A percentile compares a stretch with the other conserved stretches of the same genome.
Evolutionary conservation across 1,284 basidiomycete genomes (phyloP).

Genomic region (Pisolithus thermaeus): DNA sequence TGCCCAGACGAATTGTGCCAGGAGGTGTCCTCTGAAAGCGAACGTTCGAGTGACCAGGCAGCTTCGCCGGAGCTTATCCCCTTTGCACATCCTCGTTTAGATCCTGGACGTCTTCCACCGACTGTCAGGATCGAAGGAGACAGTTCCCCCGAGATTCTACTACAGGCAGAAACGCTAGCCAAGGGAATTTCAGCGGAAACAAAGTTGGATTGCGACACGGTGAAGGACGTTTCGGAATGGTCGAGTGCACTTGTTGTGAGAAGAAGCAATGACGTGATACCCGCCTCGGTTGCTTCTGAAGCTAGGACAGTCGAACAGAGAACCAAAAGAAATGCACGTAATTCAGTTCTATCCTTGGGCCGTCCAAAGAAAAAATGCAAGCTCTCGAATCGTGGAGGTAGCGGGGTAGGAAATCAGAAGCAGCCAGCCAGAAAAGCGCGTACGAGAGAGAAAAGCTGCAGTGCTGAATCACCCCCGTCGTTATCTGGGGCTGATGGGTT

Average conservation of each 20-base stretch:
- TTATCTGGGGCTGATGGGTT: background rate
- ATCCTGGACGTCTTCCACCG: no score
- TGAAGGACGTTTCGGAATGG: background rate
- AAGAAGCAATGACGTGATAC: background rate
- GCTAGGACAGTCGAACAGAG: background rate
- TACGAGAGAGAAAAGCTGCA: conserved; percentile 1
- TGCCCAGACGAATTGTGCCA: no score
- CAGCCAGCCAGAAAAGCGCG: background rate
- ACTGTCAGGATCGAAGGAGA: no score
- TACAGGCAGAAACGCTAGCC: background rate
- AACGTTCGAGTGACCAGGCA: no score
- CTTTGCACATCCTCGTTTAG: no score
- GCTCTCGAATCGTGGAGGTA: background rate
- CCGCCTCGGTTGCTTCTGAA: background rate
- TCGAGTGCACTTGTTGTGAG: background rate
- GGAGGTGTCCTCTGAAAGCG: no score
- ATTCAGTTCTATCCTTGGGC: conserved; percentile 1
- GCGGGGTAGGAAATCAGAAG: background rate
- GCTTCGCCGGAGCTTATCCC: no score
- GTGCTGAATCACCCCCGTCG: background rate
- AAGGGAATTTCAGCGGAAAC: background rate
- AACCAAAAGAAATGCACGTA: conserved; percentile 2
- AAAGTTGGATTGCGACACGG: conserved; percentile 5
- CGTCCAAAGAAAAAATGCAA: conserved; percentile 20
- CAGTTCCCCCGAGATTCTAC: background rate